phyloP scores from a whole-genome alignment of 768 basidiomycete species.

The Kwoniella botswanensis region DNA sequence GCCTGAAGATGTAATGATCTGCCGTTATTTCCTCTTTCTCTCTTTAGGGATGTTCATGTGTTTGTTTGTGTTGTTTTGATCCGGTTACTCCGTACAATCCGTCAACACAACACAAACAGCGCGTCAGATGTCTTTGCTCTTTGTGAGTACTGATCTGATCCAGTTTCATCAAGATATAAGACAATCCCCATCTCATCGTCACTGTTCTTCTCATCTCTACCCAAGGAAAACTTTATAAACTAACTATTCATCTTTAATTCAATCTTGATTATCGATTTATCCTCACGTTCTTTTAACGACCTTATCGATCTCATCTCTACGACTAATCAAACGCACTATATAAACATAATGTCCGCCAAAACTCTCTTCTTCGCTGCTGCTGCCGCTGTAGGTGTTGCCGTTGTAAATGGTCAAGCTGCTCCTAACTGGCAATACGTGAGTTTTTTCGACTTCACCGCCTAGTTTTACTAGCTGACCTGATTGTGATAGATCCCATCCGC shows the following conservation, averaged over 20 bases:
- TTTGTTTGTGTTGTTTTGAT: slow-evolving; percentile 1
- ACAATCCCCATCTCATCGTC: not conserved
- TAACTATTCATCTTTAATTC: not conserved
- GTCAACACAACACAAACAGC: slow-evolving; percentile 2
- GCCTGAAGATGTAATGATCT: not conserved
- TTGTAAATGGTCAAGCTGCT: slow-evolving; percentile 44
- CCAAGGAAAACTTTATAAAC: not conserved
- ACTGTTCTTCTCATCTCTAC: slow-evolving; percentile 2
- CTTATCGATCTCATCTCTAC: slow-evolving; percentile 1
- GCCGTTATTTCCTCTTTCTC: not conserved
- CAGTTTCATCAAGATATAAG: slow-evolving; percentile 1
- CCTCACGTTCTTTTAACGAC: slow-evolving; percentile 23
- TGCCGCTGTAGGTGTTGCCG: slow-evolving; percentile 37
- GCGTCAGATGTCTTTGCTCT: slow-evolving; percentile 11
- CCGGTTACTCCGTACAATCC: not conserved
- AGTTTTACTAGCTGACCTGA: not conserved
- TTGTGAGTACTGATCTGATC: not conserved
- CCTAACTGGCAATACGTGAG: slow-evolving; percentile 49
- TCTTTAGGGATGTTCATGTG: too few species aligned
- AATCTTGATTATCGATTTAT: not conserved
- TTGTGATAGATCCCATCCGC: slow-evolving; percentile 46
- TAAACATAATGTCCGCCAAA: slow-evolving; percentile 40
- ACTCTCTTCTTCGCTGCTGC: slow-evolving; percentile 41
- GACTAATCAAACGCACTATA: slow-evolving; percentile 9
- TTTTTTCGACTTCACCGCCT: not conserved